A percentile compares a stretch with the other conserved stretches of the same genome.
Conservation (phyloP, 148 eudicot genomes). For the Persicaria tinctoria region DNA sequence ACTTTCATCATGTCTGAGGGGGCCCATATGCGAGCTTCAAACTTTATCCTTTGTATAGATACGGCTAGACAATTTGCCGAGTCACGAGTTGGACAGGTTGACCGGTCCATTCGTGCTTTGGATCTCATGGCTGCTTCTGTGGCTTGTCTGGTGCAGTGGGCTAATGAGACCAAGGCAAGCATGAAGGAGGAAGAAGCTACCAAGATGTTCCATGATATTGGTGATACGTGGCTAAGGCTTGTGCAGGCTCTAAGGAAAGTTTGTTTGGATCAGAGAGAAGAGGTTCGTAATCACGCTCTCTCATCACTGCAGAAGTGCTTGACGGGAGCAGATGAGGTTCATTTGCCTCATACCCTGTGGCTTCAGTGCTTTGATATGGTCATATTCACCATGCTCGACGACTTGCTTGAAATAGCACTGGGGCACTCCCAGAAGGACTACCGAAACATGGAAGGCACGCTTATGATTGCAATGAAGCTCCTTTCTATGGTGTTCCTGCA, state of each 20-base stretch:
- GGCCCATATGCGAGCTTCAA: conserved; percentile 58
- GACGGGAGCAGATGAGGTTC: conserved; percentile 41
- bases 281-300: conserved; percentile 68
- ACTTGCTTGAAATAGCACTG: conserved; percentile 55
- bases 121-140: conserved; percentile 70
- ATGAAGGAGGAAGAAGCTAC: conserved; percentile 40
- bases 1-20: conserved; percentile 66
- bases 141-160: conserved; percentile 50
- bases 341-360: conserved; percentile 48
- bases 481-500: conserved; percentile 53
- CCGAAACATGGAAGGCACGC: conserved; percentile 72
- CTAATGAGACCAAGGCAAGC: conserved; percentile 39
- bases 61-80: conserved; percentile 72
- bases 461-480: conserved; percentile 45
- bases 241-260: conserved; percentile 76
- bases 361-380: conserved; percentile 70
- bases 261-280: conserved; percentile 75
- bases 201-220: conserved; percentile 61
- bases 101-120: conserved; percentile 51
- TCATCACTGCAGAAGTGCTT: conserved; percentile 51
- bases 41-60: conserved; percentile 53
- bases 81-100: conserved; percentile 64
- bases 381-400: conserved; percentile 65
- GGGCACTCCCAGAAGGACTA: conserved; percentile 67
- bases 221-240: conserved; percentile 83